A percentile compares a stretch with the other conserved stretches of the same genome.
Evolutionary conservation across 2,329 filamentous ascomycete genomes (phyloP).

Genomic region (Fusarium coffeatum): DNA sequence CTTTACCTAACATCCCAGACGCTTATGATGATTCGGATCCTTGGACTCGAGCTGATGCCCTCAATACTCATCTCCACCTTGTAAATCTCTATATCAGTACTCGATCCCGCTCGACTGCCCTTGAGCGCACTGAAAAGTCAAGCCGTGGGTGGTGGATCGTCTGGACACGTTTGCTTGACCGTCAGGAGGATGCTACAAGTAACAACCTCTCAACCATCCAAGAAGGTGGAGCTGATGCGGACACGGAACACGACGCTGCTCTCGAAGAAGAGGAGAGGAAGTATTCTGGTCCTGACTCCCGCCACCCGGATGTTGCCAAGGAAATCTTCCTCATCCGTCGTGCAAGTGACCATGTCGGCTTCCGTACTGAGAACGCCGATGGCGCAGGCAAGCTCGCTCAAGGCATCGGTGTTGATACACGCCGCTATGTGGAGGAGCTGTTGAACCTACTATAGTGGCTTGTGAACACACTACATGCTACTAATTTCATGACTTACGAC

Average conservation of each 20-base stretch:
- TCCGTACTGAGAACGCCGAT: constrained; percentile 57
- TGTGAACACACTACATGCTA: constrained; percentile 1
- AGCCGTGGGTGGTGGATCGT: constrained; percentile 77
- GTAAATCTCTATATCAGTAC: constrained; percentile 66
- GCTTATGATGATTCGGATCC: constrained; percentile 47
- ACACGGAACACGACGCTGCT: constrained; percentile 5
- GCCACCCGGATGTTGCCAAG: constrained; percentile 55
- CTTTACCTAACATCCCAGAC: constrained; percentile 73
- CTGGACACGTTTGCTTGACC: constrained; percentile 68
- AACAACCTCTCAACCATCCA: constrained; percentile 46
- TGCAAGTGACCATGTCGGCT: constrained; percentile 65
- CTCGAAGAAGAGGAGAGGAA: constrained; percentile 27
- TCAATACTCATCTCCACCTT: constrained; percentile 73
- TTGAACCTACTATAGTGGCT: constrained; percentile 64
- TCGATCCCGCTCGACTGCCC: constrained; percentile 56
- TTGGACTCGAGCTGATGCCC: constrained; percentile 72
- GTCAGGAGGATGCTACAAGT: constrained; percentile 35
- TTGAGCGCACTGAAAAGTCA: constrained; percentile 74
- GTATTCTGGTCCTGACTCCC: constrained; percentile 20
- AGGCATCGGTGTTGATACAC: constrained; percentile 81
- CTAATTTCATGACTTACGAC: constrained; percentile 24
- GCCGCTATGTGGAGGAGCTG: constrained; percentile 78
- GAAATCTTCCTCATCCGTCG: constrained; percentile 72
- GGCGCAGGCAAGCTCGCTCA: constrained; percentile 72
- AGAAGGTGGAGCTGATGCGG: constrained; percentile 39